A percentile compares a stretch with the other conserved stretches of the same genome.
Conservation (phyloP, 345 rosid genomes). For the Syzygium jambos region DNA sequence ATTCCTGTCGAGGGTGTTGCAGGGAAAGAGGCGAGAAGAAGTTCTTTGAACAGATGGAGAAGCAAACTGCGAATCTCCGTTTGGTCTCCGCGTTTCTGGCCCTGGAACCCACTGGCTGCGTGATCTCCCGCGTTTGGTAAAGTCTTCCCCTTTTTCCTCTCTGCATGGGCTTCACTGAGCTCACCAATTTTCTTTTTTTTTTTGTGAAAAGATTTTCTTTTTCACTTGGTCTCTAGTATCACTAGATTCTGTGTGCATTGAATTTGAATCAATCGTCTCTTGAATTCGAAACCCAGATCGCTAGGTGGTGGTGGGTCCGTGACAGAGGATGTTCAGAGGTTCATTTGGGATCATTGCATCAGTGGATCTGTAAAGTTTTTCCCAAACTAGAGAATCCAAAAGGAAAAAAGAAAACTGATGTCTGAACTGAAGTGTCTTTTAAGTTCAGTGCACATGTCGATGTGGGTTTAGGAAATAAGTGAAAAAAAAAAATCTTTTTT, state of each 20-base stretch:
- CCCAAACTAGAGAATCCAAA: background rate
- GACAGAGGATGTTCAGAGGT: constrained; percentile 45
- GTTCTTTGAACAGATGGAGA: too few relatives aligned
- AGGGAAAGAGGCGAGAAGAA: too few relatives aligned
- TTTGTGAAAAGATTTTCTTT: background rate
- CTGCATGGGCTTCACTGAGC: too few relatives aligned
- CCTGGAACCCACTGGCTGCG: too few relatives aligned
- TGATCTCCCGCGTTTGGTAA: too few relatives aligned
- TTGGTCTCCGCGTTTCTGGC: too few relatives aligned
- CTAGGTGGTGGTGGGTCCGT: constrained; percentile 48
- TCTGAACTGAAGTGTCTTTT: background rate
- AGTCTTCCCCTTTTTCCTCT: too few relatives aligned
- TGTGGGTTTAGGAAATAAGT: background rate
- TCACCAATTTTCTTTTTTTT: too few relatives aligned
- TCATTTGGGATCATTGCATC: constrained; percentile 59
- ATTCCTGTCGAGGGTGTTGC: too few relatives aligned
- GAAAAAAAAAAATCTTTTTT: background rate
- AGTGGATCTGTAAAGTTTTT: constrained; percentile 28
- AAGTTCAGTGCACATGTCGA: background rate
- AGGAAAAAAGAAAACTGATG: background rate
- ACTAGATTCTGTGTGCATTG: background rate
- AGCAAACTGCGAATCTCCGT: too few relatives aligned
- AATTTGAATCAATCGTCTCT: background rate
- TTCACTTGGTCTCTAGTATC: background rate
- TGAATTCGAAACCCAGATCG: constrained; percentile 12